A percentile compares a stretch with the other conserved stretches of the same genome.
Evolutionary conservation across 1,284 basidiomycete species (phyloP).

Genomic region (Coniferiporia weirii): DNA sequence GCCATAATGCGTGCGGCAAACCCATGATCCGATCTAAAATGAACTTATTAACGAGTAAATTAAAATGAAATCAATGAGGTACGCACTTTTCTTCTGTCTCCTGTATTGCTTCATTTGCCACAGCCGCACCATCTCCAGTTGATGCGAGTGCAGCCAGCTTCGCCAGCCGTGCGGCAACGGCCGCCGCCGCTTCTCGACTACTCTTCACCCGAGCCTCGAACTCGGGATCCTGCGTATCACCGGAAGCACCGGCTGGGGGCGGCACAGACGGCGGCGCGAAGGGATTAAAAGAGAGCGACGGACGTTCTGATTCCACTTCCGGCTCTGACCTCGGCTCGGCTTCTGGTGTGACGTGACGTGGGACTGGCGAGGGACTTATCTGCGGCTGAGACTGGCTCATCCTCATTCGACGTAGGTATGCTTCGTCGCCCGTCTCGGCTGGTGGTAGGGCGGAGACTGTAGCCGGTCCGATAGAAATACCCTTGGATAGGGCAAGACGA

Average conservation of each 20-base stretch:
- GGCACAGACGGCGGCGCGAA: conserved; percentile 51
- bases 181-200: conserved; percentile 71
- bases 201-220: conserved; percentile 49
- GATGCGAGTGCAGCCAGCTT: conserved; percentile 46
- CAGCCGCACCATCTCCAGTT: conserved; percentile 23
- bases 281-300: conserved; percentile 56
- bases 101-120: conserved; percentile 25
- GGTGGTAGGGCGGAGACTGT: conserved; percentile 20
- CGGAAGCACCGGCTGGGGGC: conserved; percentile 35
- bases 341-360: conserved; percentile 30
- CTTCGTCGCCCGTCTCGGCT: conserved; percentile 62
- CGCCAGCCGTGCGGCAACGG: conserved; percentile 68
- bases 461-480: conserved; percentile 19
- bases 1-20: conserved; percentile 83
- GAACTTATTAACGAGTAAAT: conserved; percentile 1
- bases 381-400: conserved; percentile 39
- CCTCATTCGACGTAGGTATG: conserved; percentile 56
- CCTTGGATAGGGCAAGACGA: conserved; percentile 48
- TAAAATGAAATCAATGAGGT: neutral
- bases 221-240: conserved; percentile 25
- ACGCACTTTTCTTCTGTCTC: conserved; percentile 8
- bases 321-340: conserved; percentile 18
- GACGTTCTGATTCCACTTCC: conserved; percentile 25
- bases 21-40: conserved; percentile 53
- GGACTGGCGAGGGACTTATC: conserved; percentile 27